Evolutionary conservation across 805 yeast genomes (phyloP), one percentile per base, ranked within the genome.

Genomic region (Blastobotrys attinorum): DNA sequence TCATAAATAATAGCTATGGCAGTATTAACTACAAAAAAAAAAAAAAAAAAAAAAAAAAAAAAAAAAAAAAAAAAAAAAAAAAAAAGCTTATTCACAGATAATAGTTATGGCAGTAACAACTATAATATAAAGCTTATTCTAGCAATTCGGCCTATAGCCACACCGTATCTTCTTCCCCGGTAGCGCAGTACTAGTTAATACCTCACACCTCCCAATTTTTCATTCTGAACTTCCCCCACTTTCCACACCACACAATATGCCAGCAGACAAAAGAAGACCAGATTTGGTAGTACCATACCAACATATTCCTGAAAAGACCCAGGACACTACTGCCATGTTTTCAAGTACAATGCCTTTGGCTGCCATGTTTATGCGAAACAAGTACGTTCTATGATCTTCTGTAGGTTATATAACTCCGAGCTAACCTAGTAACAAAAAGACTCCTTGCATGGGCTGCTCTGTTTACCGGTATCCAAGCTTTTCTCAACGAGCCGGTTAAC

Each of bases 331-430:
- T 3, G 31, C 55, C 22, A 38, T 53, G 45, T 44, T 62, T 44
- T 44, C 59, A 42, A 50, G 49, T 46, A 47, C 63, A 6, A 45
- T 64, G 49, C 69, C 68, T 16, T 52, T 64, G 54, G 62, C 61
- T 13, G 68, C 66, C 43, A 64, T 64, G 64, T 62, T 64, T 44
- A 45, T 64, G 53, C 47, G 62, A 41, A 61, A 65, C 46, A 59
- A 60, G 53, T 48, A 43, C 37, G 52, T 48, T 11, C 22, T 11
- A 16, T 10, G 4, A 20, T 22, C 6, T n/a, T 17, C 13, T 8
- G 20, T 25, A 8, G 4, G 3, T 38, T 17, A 21, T 22, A 23
- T 32, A 33, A 22, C 32, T 34, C 3, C 17, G 25, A 22, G 39
- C 20, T 16, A n/a, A 6, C 10, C 25, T 33, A n/a, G 25, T 27